Percentiles rank a stretch among this genome's conserved stretches.
phyloP scores from a whole-genome alignment of 805 yeast species.

The Cyberlindnera xishuangbannaensis region DNA sequence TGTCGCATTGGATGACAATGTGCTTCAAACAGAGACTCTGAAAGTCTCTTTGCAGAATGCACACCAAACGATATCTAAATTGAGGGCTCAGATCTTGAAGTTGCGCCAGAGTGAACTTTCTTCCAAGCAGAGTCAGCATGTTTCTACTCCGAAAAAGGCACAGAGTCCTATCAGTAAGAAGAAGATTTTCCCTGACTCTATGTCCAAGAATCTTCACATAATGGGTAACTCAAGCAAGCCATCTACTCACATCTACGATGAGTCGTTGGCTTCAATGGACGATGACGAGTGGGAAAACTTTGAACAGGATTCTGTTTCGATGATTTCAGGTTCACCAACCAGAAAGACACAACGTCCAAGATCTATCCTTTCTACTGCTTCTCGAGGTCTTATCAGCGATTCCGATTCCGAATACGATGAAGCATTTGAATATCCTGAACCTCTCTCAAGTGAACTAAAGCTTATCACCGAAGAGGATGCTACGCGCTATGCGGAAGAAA shows the following conservation, averaged over 20 bases:
- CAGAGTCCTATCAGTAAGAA: constrained; percentile 16
- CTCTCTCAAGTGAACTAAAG: constrained; percentile 20
- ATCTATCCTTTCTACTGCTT: constrained; percentile 9
- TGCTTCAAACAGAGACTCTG: constrained; percentile 60
- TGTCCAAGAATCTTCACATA: constrained; percentile 14
- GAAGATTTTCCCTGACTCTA: constrained; percentile 11
- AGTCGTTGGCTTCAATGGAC: constrained; percentile 15
- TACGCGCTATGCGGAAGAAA: constrained; percentile 26
- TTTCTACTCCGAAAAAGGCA: constrained; percentile 7
- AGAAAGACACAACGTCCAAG: constrained; percentile 13
- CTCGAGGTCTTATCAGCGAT: constrained; percentile 17
- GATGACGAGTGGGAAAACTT: constrained; percentile 27
- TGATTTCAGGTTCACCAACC: constrained; percentile 14
- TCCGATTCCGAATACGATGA: constrained; percentile 24
- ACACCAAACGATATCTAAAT: constrained; percentile 52
- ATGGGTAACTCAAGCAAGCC: constrained; percentile 22
- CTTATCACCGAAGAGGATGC: constrained; percentile 22
- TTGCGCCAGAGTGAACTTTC: constrained; percentile 23
- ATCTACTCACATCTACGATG: constrained; percentile 21
- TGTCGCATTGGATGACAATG: constrained; percentile 36
- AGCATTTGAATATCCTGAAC: constrained; percentile 15
- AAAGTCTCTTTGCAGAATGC: constrained; percentile 61
- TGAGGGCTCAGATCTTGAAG: constrained; percentile 35
- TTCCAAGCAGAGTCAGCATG: constrained; percentile 9
- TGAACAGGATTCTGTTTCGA: constrained; percentile 20